A percentile compares a stretch with the other conserved stretches of the same genome.
Evolutionary conservation across 495 filamentous ascomycete genomes (phyloP).

Genomic region (Hypoxylon perforatum): DNA sequence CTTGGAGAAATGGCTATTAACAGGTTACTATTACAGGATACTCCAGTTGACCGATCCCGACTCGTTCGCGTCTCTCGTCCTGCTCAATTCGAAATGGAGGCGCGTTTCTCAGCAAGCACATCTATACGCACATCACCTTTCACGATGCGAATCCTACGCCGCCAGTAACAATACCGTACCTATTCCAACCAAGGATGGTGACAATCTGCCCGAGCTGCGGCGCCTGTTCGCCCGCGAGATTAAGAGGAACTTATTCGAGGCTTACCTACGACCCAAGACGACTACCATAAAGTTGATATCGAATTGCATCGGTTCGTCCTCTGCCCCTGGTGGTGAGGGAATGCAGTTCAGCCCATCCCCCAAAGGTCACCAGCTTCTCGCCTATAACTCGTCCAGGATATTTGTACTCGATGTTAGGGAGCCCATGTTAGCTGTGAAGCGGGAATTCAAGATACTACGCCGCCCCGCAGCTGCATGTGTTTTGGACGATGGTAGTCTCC

Average conservation of each 20-base stretch:
- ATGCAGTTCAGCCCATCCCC: conserved; percentile 85
- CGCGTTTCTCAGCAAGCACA: conserved; percentile 74
- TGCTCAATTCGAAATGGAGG: conserved; percentile 84
- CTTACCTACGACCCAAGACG: conserved; percentile 74
- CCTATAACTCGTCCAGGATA: conserved; percentile 87
- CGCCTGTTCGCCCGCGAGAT: conserved; percentile 75
- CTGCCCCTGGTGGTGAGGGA: conserved; percentile 84
- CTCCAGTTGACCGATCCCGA: conserved; percentile 79
- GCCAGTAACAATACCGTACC: conserved; percentile 60
- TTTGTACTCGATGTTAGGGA: conserved; percentile 76
- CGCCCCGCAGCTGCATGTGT: conserved; percentile 83
- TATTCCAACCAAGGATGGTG: conserved; percentile 59
- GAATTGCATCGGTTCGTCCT: conserved; percentile 83
- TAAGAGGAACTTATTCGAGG: conserved; percentile 83
- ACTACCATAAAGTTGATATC: conserved; percentile 83
- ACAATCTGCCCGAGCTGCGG: conserved; percentile 67
- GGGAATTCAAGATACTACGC: conserved; percentile 82
- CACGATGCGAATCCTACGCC: conserved; percentile 74
- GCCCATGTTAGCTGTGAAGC: conserved; percentile 67
- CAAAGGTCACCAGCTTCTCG: conserved; percentile 76
- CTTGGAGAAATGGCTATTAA: conserved; percentile 14
- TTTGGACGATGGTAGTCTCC: conserved; percentile 76
- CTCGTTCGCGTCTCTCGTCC: conserved; percentile 82
- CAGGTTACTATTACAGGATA: conserved; percentile 64
- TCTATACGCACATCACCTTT: conserved; percentile 81